phyloP scores from a whole-genome alignment of 345 rosid genomes.

The Brassica carinata region DNA sequence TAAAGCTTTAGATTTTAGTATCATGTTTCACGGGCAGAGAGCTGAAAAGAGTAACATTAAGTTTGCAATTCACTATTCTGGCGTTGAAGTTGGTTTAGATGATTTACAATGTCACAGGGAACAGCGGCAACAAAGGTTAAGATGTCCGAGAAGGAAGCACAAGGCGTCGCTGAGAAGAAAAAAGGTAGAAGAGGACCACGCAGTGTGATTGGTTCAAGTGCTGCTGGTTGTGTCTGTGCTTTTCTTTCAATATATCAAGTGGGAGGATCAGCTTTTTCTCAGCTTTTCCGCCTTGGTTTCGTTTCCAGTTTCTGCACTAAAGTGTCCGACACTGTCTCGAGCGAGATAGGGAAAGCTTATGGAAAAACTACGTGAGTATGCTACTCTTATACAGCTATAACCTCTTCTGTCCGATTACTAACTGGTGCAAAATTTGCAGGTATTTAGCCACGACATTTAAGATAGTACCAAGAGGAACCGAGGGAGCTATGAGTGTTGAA shows the following conservation, averaged over 20 bases:
- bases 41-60: neutral
- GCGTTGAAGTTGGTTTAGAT: conserved; percentile 35
- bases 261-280: conserved; percentile 63
- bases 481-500: conserved; percentile 94
- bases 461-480: conserved; percentile 94
- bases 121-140: conserved; percentile 93
- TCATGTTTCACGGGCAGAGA: neutral
- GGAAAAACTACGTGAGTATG: conserved; percentile 89
- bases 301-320: conserved; percentile 97
- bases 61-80: neutral
- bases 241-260: conserved; percentile 66
- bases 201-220: conserved; percentile 97
- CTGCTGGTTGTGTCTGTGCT: conserved; percentile 92
- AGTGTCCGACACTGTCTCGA: conserved; percentile 88
- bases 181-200: conserved; percentile 96
- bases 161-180: conserved; percentile 92
- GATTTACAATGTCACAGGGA: conserved; percentile 56
- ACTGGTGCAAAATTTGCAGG: conserved; percentile 30
- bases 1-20: neutral
- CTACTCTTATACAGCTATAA: neutral
- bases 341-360: conserved; percentile 97
- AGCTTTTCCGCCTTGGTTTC: conserved; percentile 68
- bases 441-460: conserved; percentile 83
- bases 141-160: conserved; percentile 96
- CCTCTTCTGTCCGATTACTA: conserved; percentile 17